Conservation (phyloP, 2,329 filamentous ascomycete genomes). For the Aspergillus transmontanensis region DNA sequence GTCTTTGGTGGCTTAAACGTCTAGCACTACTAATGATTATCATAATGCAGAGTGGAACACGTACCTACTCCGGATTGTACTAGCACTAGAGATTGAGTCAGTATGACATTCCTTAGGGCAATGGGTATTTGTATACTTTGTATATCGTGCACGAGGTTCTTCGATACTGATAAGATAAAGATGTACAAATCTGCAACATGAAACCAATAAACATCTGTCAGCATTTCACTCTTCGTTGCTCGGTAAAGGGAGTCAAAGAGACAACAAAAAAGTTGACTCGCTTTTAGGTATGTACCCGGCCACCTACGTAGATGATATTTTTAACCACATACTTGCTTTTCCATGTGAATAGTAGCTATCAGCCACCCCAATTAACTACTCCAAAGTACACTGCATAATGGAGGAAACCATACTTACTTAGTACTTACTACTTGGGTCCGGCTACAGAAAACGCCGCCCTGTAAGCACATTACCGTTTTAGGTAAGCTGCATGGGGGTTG, state of each 20-base stretch:
- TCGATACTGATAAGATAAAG: background rate
- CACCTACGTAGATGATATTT: background rate
- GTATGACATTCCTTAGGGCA: background rate
- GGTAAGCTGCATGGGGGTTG: slow-evolving; percentile 23
- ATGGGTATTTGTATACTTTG: background rate
- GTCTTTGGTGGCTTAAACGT: background rate
- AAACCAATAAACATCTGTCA: background rate
- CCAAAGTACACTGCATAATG: background rate
- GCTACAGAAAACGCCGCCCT: background rate
- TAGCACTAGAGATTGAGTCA: background rate
- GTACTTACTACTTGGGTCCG: slow-evolving; percentile 1
- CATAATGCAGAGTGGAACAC: too few species aligned
- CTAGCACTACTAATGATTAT: background rate
- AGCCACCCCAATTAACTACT: background rate
- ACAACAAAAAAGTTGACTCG: background rate
- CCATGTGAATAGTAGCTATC: background rate
- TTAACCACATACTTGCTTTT: background rate
- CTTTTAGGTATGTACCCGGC: background rate
- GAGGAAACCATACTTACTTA: background rate
- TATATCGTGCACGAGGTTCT: background rate
- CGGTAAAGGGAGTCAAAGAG: background rate
- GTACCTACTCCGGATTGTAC: background rate
- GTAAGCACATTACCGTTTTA: slow-evolving; percentile 20
- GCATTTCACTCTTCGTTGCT: background rate
- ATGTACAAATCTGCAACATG: background rate